Evolutionary conservation across 306 rosid genomes (phyloP), one percentile per base, ranked within the genome.

Genomic region (Herpetospermum pedunculosum): DNA sequence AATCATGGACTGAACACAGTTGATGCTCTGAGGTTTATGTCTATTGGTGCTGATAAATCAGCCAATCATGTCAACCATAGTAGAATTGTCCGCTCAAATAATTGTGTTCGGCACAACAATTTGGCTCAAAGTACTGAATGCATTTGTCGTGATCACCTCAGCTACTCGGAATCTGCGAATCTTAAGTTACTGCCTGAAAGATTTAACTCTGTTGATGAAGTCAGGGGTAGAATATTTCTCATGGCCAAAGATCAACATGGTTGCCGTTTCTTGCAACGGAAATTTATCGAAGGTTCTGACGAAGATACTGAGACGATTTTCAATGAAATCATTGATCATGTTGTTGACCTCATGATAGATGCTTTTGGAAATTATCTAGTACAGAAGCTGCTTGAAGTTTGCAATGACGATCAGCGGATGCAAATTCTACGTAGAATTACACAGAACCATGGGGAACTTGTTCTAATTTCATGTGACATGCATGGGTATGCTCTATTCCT

Each of bases 181-280:
- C 71, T 69, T 59, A 87, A 82, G 83, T 47, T 74, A 48, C 48
- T 78, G 48, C 80, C 83, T 50, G 81, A 73, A 37, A 80, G 76
- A 72, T 64, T 62, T 74, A 78, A 60, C 75, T 82, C 87, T 53
- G 64, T 81, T 79, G 80, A 82, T 81, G 91, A 81, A 69, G 80
- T 79, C 38, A 35, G 65, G 8, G 85, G 89, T 44, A 72, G 77
- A 62, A 77, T 87, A 52, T 83, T 77, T 76, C 81, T 79, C 64
- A 75, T 87, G 84, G 91, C 91, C 8, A 87, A 85, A 70, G 91
- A 87, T 44, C 91, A 87, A 62, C 76, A 79, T 49, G 91, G 89
- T 64, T 87, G 89, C 70, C 88, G 88, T 32, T 85, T 87, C 81
- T 83, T 87, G 63, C 91, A 87, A 74, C 80, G 81, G 26, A 82